Conservation (phyloP, 257 asterid genomes). For the Gardenia jasminoides region DNA sequence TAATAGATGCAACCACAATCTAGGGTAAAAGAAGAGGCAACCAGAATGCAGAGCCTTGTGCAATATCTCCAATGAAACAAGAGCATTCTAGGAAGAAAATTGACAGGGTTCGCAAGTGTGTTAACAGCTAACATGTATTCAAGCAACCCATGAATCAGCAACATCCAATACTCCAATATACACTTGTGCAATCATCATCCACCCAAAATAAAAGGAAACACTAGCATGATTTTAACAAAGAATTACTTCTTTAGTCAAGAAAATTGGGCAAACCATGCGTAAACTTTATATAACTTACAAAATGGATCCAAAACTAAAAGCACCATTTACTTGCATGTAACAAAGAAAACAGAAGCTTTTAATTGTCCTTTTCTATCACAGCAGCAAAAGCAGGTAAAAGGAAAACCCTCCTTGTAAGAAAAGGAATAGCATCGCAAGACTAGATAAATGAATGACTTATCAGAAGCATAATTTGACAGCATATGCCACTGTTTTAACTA, state of each 20-base stretch:
- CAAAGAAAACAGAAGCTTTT: neutral
- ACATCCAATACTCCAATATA: neutral
- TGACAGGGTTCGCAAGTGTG: neutral
- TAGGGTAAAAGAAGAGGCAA: neutral
- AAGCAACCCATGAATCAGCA: neutral
- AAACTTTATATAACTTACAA: neutral
- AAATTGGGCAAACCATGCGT: neutral
- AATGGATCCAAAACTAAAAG: neutral
- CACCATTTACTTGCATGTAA: neutral
- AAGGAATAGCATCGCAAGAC: neutral
- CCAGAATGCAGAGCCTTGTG: neutral
- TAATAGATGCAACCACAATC: neutral
- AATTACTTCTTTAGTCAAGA: neutral
- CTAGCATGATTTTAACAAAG: neutral
- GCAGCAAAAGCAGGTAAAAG: neutral
- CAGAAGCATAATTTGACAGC: neutral
- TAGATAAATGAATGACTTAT: no score
- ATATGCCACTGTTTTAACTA: neutral
- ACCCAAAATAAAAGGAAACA: neutral
- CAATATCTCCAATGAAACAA: neutral
- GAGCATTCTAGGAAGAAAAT: slow-evolving; percentile 1
- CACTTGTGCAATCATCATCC: neutral
- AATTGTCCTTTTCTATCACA: neutral
- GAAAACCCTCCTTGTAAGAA: neutral
- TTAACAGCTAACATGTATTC: neutral